phyloP scores from a whole-genome alignment of 2,329 filamentous ascomycete genomes.

The Exophiala xenobiotica region DNA sequence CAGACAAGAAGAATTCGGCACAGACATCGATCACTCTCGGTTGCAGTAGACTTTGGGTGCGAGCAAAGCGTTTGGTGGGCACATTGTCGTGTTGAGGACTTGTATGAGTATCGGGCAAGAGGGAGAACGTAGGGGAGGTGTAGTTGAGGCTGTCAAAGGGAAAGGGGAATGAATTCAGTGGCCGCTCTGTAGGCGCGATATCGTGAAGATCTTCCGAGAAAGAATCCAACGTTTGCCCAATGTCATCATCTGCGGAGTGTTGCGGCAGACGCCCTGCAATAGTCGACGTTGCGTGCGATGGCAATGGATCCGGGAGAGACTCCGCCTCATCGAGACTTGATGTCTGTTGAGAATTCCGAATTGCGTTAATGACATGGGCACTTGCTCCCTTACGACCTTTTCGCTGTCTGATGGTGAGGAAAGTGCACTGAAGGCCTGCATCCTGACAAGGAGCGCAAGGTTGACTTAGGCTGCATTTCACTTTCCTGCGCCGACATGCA shows the following conservation, averaged over 20 bases:
- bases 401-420: conserved; percentile 71
- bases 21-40: conserved; percentile 63
- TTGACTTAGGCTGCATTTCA: conserved; percentile 9
- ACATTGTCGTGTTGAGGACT: conserved; percentile 39
- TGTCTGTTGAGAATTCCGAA: conserved; percentile 60
- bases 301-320: too few relatives aligned
- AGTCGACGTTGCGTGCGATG: too few relatives aligned
- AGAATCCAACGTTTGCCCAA: too few relatives aligned
- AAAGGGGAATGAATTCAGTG: background rate
- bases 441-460: conserved; percentile 1
- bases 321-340: background rate
- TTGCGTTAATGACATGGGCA: conserved; percentile 71
- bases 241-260: too few relatives aligned
- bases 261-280: too few relatives aligned
- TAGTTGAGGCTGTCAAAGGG: conserved; percentile 2
- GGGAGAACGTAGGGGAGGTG: conserved; percentile 38
- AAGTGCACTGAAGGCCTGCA: conserved; percentile 60
- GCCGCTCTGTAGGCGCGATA: background rate
- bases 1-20: conserved; percentile 65
- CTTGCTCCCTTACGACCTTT: conserved; percentile 71
- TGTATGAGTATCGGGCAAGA: conserved; percentile 48
- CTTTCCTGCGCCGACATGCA: conserved; percentile 26
- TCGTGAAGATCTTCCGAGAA: conserved; percentile 53
- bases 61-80: conserved; percentile 54
- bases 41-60: conserved; percentile 52